Evolutionary conservation across 208 protist species (phyloP), one percentile per base, ranked within the genome.

Genomic region (Kentomonas sorsogonicus): DNA sequence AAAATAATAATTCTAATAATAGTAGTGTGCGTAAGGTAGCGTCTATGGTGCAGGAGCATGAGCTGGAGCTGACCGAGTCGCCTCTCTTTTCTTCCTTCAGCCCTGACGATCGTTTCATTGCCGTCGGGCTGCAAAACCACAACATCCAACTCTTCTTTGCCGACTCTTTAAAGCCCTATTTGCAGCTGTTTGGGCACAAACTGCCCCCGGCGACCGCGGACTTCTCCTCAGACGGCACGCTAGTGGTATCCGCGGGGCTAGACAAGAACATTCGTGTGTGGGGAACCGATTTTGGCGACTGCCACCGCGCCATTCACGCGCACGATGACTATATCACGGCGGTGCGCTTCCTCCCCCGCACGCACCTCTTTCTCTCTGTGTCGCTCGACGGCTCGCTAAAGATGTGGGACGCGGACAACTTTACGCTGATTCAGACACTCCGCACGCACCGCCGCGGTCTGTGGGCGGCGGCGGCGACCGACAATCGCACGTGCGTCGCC

Each of bases 231-330:
- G 98, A 99, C 74, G 77, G 81, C 36, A 87, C 88, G 23, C 70
- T 98, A n/a, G 69, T 95, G n/a, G 89, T 94, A 1, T 97, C 96
- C n/a, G 98, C 92, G 2, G 93, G 86, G 22, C 98, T 98, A 34
- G 98, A 99, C 78, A 99, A 99, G 79, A 98, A 96, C 45, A 72
- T 99, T 38, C 98, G 98, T 53, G 96, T 99, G 50, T 99, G 98
- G 98, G 97, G 97, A 0, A 86, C 97, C 3, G 91, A 98, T 66
- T 98, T 96, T 76, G 95, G 96, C 69, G 97, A 99, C 71, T 99
- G 97, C 72, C 97, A 99, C 69, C 77, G 89, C 60, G 97, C 96
- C 22, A 84, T 99, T 45, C 93, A 97, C 76, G 98, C 97, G 3
- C 99, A 99, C 74, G 89, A 98, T 43, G 97, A 98, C 73, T 88